Base-by-base conservation (phyloP, 192 early-diverging fungal species). In the Dimargaris xerosporica region DNA sequence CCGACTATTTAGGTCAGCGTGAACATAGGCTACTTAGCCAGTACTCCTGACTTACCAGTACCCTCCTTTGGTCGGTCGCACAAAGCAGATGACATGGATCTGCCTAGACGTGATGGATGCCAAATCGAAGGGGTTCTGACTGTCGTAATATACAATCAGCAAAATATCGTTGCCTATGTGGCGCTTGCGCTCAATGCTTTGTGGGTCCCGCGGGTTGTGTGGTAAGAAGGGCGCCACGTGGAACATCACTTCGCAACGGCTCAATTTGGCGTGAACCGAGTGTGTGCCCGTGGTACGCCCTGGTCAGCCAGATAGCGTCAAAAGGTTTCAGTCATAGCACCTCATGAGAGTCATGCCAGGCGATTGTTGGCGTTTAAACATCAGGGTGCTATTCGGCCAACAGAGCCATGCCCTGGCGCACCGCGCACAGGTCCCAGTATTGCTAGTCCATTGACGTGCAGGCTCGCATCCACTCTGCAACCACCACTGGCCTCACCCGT, bases 111-210 rank as follows among this genome's bases (percentile, higher is more conserved):
- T 69, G 29, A 81, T 67, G 34, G 71, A 71, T 19, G 67, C 54
- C n/a, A 81, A 55, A 39, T 81, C 70, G 60, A 68, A 80, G 42
- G 73, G 75, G n/a, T 59, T 61, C 39, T 75, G 69, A 13, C 61
- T 42, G 31, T 85, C 72, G 34, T 72, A 75, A 62, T 75, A 76
- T 12, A 78, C 64, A 34, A 85, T 76, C 56, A 85, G 63, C 42
- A 87, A 80, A 62, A 87, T 83, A 62, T 88, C 85, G 65, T 88
- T 88, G 44, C 85, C 85, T 53, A 88, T 77, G 63, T 84, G 84
- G 2, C 83, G 77, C 56, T 85, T 86, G 30, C 83, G 69, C 61
- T 87, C 85, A 0, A 87, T 62, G 66, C 84, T 81, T 52, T 86
- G 84, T 15, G 64, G 64, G 62, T 86, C 85, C 17, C 74, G 73